Base-by-base conservation (phyloP, 208 protist genomes). In the Angomonas ambiguus region DNA sequence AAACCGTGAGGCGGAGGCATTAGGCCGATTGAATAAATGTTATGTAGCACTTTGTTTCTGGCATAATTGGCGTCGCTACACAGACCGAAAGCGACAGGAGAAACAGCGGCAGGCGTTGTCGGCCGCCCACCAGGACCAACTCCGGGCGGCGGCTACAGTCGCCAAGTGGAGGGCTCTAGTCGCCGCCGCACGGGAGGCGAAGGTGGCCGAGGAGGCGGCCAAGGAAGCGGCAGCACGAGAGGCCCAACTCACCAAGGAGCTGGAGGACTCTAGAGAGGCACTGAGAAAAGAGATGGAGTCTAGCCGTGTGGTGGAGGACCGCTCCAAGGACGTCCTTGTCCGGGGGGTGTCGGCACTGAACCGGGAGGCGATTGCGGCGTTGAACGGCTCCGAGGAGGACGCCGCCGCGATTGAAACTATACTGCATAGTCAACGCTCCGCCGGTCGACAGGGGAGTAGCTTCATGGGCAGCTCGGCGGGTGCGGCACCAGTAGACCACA, bases 271-370 rank as follows among this genome's bases (percentile, higher is more conserved):
- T 13, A 28, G 65, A 31, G 58, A 61, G 32, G 59, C 66, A 38
- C 61, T 85, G 6, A 51, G 41, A 32, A 75, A 67, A 48, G 74
- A 84, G 60, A 53, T 77, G 48, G 60, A 67, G 28, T 80, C 77
- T 0, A 79, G 77, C 22, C 69, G 65, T n/a, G 63, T 51, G 0
- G 48, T 93, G 51, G 85, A 87, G 24, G 90, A 90, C 32, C 65
- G 83, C 20, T 67, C 93, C 55, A 89, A 85, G 69, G 76, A 72
- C 0, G 88, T 89, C 0, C 94, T 97, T 69, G 76, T 96, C 42
- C 80, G 85, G 0, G 91, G 93, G 4, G 84, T 96, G 31, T 91
- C 84, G 45, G 89, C 93, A 2, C 69, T 97, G 51, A 96, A 96
- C 63, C 87, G 86, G 3, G 93, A 97, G 65, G 93, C 93, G 2